Percentiles rank a stretch among this genome's conserved stretches.
Evolutionary conservation across 106 monocot genomes (phyloP).

Genomic region (Triglochin maritima): DNA sequence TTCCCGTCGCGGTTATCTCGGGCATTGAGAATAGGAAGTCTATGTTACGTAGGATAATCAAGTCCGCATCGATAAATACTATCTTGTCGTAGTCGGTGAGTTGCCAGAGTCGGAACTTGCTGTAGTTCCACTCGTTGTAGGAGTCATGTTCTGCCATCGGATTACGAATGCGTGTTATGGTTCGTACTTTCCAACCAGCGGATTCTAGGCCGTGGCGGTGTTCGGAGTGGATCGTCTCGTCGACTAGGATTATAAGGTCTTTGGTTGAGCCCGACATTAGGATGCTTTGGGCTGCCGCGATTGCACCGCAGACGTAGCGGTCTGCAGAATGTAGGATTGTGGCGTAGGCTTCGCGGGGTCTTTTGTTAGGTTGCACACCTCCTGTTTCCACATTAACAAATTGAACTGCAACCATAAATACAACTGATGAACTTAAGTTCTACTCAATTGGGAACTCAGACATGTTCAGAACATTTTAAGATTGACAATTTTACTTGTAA

Average conservation of each 20-base stretch:
- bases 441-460: no score
- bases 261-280: conserved; percentile 34
- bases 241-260: conserved; percentile 52
- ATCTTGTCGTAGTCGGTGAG: conserved; percentile 61
- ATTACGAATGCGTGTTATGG: conserved; percentile 45
- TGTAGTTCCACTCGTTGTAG: conserved; percentile 69
- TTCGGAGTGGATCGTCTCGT: conserved; percentile 35
- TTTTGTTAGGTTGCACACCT: conserved; percentile 8
- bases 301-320: conserved; percentile 56
- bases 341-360: conserved; percentile 39
- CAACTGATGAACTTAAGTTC: neutral
- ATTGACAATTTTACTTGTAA: no score
- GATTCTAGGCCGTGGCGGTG: conserved; percentile 40
- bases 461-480: no score
- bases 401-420: neutral
- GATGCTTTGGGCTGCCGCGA: conserved; percentile 52
- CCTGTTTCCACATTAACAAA: conserved; percentile 13
- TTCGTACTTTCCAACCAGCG: conserved; percentile 51
- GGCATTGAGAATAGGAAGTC: conserved; percentile 51
- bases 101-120: conserved; percentile 65
- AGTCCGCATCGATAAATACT: conserved; percentile 65
- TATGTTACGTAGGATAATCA: conserved; percentile 39
- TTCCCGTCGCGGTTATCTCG: conserved; percentile 50
- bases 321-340: conserved; percentile 59
- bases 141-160: conserved; percentile 45